Evolutionary conservation across 345 rosid genomes (phyloP), one percentile per base, ranked within the genome.

Genomic region (Pistacia atlantica): DNA sequence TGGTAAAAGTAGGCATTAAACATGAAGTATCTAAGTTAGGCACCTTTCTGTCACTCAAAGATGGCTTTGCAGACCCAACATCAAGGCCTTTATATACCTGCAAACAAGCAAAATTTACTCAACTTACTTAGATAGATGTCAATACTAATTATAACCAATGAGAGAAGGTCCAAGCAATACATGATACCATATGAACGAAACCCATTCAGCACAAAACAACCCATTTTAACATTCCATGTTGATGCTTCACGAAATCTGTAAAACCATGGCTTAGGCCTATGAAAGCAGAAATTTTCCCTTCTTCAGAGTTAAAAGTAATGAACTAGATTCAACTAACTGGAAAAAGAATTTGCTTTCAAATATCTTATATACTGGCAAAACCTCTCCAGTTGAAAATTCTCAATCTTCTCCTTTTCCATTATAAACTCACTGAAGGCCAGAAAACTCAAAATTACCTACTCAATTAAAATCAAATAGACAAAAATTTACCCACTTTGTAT

Each of bases 1-100:
- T 10, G 0, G 4, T 52, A 52, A 52, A 69, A 16, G 13, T 6
- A 52, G 42, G 60, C 60, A 71, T 22, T 49, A 48, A 31, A 35
- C 4, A 18, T 11, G 33, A 10, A 25, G 49, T 4, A 37, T 69
- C 48, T 55, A 13, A 59, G 65, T 14, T 37, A 77, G 33, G 69
- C 45, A 92, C 98, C 94, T 91, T 87, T 87, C 95, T 87, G 73
- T 91, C 97, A 38, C 62, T 80, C 28, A 48, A 61, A 31, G 95
- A 90, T 85, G 98, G 97, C 81, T 89, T 91, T 49, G 92, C 90
- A 0, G 92, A 89, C n/a, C 92, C 92, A 79, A 91, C 84, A 87
- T 91, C 94, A 77, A 95, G 97, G 61, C 98, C 96, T n/a, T 69
- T 82, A 56, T 91, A 95, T 64, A 95, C 97, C 98, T 91, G 90